Base-by-base conservation (phyloP, 768 basidiomycete genomes). In the Inosperma sp. region DNA sequence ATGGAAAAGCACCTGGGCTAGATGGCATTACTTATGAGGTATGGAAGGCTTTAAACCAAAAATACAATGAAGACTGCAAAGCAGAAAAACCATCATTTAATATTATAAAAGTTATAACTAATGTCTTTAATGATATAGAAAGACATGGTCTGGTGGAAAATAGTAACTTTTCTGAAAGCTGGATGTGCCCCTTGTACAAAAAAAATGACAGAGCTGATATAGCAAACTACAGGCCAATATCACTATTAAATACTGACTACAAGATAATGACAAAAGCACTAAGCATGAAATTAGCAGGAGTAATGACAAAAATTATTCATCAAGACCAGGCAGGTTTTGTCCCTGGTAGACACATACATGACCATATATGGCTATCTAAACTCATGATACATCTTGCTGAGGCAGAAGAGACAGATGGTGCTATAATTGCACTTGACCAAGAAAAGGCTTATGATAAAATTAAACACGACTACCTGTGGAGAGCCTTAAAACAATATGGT, bases 171-270 rank as follows among this genome's bases (percentile, higher is more conserved):
- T 21, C 63, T 0, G 37, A 60, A 6, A 74, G 73, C 0, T 68
- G 65, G 68, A 65, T 71, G 62, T 69, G 70, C 61, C 72, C 68
- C 0, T 23, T 77, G 0, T 76, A 70, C 49, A 77, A 77, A 29
- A 76, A 76, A 35, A 66, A 63, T 4, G 68, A 71, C 16, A 36
- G 19, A 1, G 43, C 36, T 0, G 51, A 64, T 1, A 69, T 72
- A 1, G 60, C 30, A 13, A 72, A 70, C 52, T 74, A 75, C 41
- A 0, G 67, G 0, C 73, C 71, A 0, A 70, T 74, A 0, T 69
- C 65, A 0, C 51, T 72, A 0, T 52, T 66, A 4, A 69, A 69
- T 52, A 41, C 56, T 3, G 67, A 69, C 58, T 69, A 69, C 25
- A 69, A 69, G 51, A 50, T 67, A 0, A 50, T 66, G 21, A 65